Percentiles rank a stretch among this genome's conserved stretches.
phyloP scores from a whole-genome alignment of 2,329 filamentous ascomycete genomes.

The Xylaria sp. region DNA sequence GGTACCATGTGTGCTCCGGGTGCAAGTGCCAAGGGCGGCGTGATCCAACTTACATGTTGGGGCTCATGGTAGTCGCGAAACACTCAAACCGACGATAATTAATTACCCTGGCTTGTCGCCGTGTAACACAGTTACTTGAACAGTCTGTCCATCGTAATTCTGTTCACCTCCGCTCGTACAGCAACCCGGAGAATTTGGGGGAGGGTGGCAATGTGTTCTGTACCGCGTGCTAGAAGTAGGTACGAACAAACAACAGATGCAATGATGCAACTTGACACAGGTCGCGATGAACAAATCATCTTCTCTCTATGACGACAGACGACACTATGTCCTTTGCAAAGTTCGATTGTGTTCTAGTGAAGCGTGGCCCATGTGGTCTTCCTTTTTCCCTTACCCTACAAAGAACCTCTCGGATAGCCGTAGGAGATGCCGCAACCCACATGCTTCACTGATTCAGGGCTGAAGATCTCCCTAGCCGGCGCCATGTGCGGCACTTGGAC shows the following conservation, averaged over 20 bases:
- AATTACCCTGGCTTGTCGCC: slow-evolving; percentile 8
- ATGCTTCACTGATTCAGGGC: slow-evolving; percentile 14
- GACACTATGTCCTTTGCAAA: background rate
- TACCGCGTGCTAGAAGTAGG: slow-evolving; percentile 25
- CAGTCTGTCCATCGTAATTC: slow-evolving; percentile 9
- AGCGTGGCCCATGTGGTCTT: background rate
- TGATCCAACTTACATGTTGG: slow-evolving; percentile 15
- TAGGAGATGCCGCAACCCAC: slow-evolving; percentile 18
- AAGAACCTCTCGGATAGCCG: slow-evolving; percentile 20
- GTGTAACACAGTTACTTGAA: slow-evolving; percentile 28
- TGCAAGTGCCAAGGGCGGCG: background rate
- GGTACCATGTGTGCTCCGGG: background rate
- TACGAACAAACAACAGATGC: slow-evolving; percentile 29
- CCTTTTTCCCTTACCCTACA: slow-evolving; percentile 1
- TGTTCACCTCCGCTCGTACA: slow-evolving; percentile 1
- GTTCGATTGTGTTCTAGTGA: slow-evolving; percentile 5
- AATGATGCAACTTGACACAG: slow-evolving; percentile 23
- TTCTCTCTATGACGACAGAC: slow-evolving; percentile 16
- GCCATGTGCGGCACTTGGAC: slow-evolving; percentile 1
- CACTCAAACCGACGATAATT: slow-evolving; percentile 19
- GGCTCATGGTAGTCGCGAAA: slow-evolving; percentile 6
- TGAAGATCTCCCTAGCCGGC: slow-evolving; percentile 10
- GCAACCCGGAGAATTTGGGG: slow-evolving; percentile 21
- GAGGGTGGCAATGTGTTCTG: slow-evolving; percentile 11
- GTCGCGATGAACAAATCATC: slow-evolving; percentile 18